Evolutionary conservation across 1,284 basidiomycete species (phyloP), one percentile per base, ranked within the genome.

Genomic region (Marasmius fiardii): DNA sequence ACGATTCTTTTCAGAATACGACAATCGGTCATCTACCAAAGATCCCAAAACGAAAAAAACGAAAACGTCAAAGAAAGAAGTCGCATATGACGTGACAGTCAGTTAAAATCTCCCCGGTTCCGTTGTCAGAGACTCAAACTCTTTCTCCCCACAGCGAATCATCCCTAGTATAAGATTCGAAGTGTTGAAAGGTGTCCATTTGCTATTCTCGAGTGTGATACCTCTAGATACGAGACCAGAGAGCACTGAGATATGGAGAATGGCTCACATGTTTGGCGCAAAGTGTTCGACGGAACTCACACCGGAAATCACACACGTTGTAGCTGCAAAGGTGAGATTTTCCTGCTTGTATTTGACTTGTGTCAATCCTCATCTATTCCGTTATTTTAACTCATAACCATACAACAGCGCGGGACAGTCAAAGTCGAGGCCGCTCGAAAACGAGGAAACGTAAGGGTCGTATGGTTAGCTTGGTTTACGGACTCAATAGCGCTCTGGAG

Each of bases 131-230:
- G 37, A 53, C 44, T 18, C 23, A 54, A n/a, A 24, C 49, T 59
- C 61, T 23, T 51, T 11, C 26, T 21, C 33, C 16, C 18, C 35
- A 16, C 60, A 95, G 90, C 74, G 73, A 56, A 95, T 98, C 56
- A 95, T 99, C 56, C 88, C 91, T 16, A 76, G 78, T 52, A 80
- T 95, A 68, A 92, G 97, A 59, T 68, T 77, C 21, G 78, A 85
- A 57, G 90, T 93, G 0, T 78, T 99, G 18, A 75, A 80, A 24
- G 92, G 89, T 23, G 82, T 88, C 44, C 83, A 89, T 63, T 81
- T 99, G 24, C 79, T 95, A 28, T 98, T 99, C 70, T 97, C 95
- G 0, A 92, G 93, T 52, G 86, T 99, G 44, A 95, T 98, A 55
- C 95, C 96, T 1, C 82, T 95, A 23, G 88, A 93, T 60, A 85